Percentiles rank a stretch among this genome's conserved stretches.
Evolutionary conservation across 2,329 filamentous ascomycete species (phyloP).

Genomic region (Exophiala sideris): DNA sequence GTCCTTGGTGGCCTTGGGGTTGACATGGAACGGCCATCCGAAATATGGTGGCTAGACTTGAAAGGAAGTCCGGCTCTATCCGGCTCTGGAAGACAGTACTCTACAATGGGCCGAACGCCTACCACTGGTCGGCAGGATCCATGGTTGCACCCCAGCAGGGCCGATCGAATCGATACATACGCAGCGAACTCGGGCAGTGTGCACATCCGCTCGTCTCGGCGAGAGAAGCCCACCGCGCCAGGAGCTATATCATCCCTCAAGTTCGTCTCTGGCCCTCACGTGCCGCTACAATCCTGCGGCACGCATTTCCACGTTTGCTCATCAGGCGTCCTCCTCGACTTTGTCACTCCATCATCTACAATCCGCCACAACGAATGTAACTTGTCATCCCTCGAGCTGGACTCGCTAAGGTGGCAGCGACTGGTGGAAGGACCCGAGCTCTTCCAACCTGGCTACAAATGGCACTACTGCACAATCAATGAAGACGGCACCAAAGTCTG

Average conservation of each 20-base stretch:
- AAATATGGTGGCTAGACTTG: conserved; percentile 96
- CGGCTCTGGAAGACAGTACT: conserved; percentile 27
- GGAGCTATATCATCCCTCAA: conserved; percentile 86
- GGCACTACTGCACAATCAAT: conserved; percentile 98
- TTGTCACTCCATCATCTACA: conserved; percentile 86
- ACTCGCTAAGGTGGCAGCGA: conserved; percentile 87
- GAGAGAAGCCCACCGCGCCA: conserved; percentile 61
- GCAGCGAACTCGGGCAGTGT: conserved; percentile 68
- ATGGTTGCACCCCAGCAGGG: conserved; percentile 38
- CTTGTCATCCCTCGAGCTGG: conserved; percentile 81
- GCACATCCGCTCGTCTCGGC: conserved; percentile 53
- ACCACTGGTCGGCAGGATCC: conserved; percentile 34
- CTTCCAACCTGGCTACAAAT: conserved; percentile 86
- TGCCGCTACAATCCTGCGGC: conserved; percentile 84
- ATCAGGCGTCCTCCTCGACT: conserved; percentile 86
- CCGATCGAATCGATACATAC: conserved; percentile 51
- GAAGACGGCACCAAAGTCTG: conserved; percentile 94
- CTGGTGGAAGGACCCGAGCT: conserved; percentile 91
- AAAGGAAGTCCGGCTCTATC: conserved; percentile 82
- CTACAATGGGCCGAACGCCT: conserved; percentile 19
- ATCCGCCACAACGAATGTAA: conserved; percentile 86
- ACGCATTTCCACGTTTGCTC: conserved; percentile 95
- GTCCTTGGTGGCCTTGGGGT: conserved; percentile 92
- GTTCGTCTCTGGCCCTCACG: conserved; percentile 80
- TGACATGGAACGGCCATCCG: conserved; percentile 94